Conservation (phyloP, 768 basidiomycete species). For the Boletus insuetus region DNA sequence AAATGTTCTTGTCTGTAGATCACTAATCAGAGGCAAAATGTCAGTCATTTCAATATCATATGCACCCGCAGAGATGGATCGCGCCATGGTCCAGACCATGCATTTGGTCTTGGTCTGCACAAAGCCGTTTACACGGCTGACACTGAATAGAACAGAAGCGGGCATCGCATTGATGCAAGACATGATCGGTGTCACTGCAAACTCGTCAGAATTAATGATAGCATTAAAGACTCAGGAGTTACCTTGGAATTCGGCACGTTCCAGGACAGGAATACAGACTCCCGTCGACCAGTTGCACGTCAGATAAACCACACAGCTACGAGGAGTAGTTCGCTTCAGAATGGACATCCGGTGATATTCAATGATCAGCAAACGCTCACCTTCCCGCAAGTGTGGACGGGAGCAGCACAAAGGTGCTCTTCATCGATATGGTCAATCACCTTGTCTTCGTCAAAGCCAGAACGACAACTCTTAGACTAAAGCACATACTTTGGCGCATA, state of each 20-base stretch:
- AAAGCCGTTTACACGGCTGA: constrained; percentile 55
- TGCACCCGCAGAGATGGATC: constrained; percentile 58
- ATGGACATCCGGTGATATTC: background rate
- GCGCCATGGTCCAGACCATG: constrained; percentile 43
- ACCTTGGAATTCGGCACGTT: constrained; percentile 45
- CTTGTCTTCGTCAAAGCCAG: constrained; percentile 12
- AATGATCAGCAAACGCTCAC: constrained; percentile 23
- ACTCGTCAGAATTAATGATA: background rate
- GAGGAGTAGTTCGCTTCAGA: background rate
- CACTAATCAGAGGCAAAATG: background rate
- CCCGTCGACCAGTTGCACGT: constrained; percentile 29
- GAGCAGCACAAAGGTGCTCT: constrained; percentile 53
- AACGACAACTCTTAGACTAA: accelerated
- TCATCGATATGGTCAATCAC: constrained; percentile 45
- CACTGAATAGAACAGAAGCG: constrained; percentile 53
- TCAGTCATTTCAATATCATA: background rate
- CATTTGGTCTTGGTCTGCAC: constrained; percentile 46
- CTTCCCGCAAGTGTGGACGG: constrained; percentile 54
- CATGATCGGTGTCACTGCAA: constrained; percentile 44
- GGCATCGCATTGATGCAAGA: constrained; percentile 48
- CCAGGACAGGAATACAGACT: constrained; percentile 40
- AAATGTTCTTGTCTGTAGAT: constrained; percentile 47
- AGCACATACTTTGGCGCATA: constrained; percentile 48
- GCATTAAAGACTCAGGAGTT: background rate
- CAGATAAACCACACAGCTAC: constrained; percentile 43